Conservation (phyloP, 1,284 basidiomycete genomes). For the Stygiomarasmius scandens region DNA sequence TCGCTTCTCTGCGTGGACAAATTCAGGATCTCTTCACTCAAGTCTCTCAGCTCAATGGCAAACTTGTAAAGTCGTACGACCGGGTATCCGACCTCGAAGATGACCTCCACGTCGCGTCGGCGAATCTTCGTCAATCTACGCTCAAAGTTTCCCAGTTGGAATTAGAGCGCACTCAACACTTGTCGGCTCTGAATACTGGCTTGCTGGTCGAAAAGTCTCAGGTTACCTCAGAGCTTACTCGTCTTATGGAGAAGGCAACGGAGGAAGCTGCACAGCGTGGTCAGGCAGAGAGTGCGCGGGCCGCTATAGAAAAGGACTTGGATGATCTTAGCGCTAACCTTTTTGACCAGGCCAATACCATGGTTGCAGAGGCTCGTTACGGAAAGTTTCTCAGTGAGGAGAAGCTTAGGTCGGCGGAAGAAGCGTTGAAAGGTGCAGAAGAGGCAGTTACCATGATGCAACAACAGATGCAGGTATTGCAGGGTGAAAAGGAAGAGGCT, state of each 20-base stretch:
- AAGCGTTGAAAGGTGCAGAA: slow-evolving; percentile 81
- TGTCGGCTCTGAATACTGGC: slow-evolving; percentile 83
- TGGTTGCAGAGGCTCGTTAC: slow-evolving; percentile 92
- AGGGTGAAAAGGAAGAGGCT: slow-evolving; percentile 63
- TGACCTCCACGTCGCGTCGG: slow-evolving; percentile 72
- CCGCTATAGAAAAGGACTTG: slow-evolving; percentile 85
- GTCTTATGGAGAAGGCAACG: slow-evolving; percentile 91
- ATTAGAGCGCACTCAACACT: slow-evolving; percentile 74
- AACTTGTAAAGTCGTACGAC: slow-evolving; percentile 92
- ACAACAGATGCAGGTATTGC: slow-evolving; percentile 76
- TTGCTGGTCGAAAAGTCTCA: slow-evolving; percentile 90
- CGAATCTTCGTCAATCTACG: slow-evolving; percentile 58
- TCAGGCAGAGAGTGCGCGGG: slow-evolving; percentile 84
- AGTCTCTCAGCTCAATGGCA: slow-evolving; percentile 87
- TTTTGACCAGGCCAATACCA: slow-evolving; percentile 87
- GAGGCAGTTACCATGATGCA: slow-evolving; percentile 87
- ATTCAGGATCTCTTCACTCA: slow-evolving; percentile 88
- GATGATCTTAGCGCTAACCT: slow-evolving; percentile 91
- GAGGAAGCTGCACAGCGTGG: slow-evolving; percentile 92
- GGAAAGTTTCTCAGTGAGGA: slow-evolving; percentile 77
- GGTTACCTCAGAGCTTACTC: slow-evolving; percentile 89
- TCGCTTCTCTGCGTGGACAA: slow-evolving; percentile 78
- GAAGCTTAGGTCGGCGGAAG: slow-evolving; percentile 81
- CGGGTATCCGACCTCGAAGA: slow-evolving; percentile 94
- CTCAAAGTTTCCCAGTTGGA: slow-evolving; percentile 73